Evolutionary conservation across 306 rosid genomes (phyloP), one percentile per base, ranked within the genome.

Genomic region (Sicyos baderoa): DNA sequence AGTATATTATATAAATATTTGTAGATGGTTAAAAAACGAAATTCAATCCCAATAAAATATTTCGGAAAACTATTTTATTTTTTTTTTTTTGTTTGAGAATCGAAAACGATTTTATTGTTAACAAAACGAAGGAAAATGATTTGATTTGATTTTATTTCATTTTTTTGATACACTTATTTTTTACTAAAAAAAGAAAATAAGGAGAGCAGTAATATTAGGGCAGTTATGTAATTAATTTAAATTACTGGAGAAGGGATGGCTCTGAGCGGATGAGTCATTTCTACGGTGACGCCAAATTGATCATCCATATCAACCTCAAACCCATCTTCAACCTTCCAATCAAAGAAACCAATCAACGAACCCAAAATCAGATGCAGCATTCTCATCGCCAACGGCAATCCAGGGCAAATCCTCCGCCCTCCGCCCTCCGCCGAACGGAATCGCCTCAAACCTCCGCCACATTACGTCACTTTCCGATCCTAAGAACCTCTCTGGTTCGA

Each of bases 361-460:
- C 70, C 70, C 70, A 65, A 23, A 16, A 45, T 65, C 54, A 65
- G 21, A 45, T 45, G 54, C 19, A 65, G 11, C 70, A 65, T 21
- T 65, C 54, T 65, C 70, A 65, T 65, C 17, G 70, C 70, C 40
- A 65, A 65, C 22, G 70, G 70, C 19, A 65, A 5, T 65, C 70
- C 54, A 45, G 70, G 70, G 54, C 70, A 65, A 3, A 65, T 65
- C 37, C 70, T 65, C 37, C 70, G 22, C 54, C 37, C 70, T 65
- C 37, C 70, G 22, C 54, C 70, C 70, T 19, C 70, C 70, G 13
- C 70, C 70, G 13, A 65, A 65, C 21, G 70, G 70, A 45, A 65
- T 21, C 18, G 23, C 12, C 18, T 45, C 70, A 2, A 45, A 65
- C 37, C 35, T 45, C 12, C 37, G 51, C 18, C 70, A 37, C 45